These are phyloP conservation scores for Hirsutella rhossiliensis DNA, from an alignment of 2,329 filamentous ascomycete genomes.

Conservation along the genomic window DNA sequence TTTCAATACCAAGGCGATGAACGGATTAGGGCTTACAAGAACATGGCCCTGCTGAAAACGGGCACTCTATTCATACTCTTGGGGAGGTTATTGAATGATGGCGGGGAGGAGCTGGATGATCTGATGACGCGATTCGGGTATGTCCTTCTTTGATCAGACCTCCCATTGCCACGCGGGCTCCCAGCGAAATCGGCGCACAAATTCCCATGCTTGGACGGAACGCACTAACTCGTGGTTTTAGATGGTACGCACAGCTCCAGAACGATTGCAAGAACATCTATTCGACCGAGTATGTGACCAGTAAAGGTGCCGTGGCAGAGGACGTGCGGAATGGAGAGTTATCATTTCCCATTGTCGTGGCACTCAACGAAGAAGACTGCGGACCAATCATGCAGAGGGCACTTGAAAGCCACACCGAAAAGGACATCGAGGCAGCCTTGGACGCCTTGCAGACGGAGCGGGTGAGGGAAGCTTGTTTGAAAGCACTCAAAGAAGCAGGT, in stretches of 20 bases:
- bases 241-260: conserved; percentile 7
- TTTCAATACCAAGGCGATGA: conserved; percentile 3
- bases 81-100: conserved; percentile 5
- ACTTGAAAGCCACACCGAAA: conserved; percentile 1
- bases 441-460: conserved; percentile 2
- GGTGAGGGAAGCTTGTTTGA: conserved; percentile 4
- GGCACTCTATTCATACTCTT: conserved; percentile 7
- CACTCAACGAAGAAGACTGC: conserved; percentile 3
- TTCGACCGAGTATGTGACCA: conserved; percentile 5
- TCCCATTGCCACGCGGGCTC: no score
- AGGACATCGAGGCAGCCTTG: conserved; percentile 4
- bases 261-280: conserved; percentile 10
- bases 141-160: not conserved
- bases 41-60: conserved; percentile 7
- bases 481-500: conserved; percentile 6
- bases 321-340: conserved; percentile 7
- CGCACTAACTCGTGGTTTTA: not conserved
- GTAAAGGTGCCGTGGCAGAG: conserved; percentile 7
- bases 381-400: conserved; percentile 1
- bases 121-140: conserved; percentile 6
- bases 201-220: not conserved
- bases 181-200: not conserved
- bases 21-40: conserved; percentile 3
- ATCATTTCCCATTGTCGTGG: conserved; percentile 6
- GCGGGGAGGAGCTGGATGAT: conserved; percentile 4